Conservation (phyloP, 1,284 basidiomycete species). For the Gomphus bonarii region DNA sequence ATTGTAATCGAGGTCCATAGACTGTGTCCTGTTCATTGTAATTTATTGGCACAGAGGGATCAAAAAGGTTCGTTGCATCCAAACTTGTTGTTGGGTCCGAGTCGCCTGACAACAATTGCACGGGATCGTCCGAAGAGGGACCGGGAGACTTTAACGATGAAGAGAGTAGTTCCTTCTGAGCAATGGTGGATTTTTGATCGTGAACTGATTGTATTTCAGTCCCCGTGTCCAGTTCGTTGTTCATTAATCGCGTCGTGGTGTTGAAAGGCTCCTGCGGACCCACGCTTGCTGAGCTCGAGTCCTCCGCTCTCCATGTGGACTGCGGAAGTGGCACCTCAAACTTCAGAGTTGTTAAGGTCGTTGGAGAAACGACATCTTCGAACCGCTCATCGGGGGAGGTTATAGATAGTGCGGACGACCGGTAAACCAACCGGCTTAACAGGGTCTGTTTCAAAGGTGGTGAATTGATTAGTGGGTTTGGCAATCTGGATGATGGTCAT, state of each 20-base stretch:
- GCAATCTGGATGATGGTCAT: slow-evolving; percentile 29
- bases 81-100: slow-evolving; percentile 7
- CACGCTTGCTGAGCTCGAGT: slow-evolving; percentile 4
- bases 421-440: slow-evolving; percentile 50
- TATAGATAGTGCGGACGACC: slow-evolving; percentile 16
- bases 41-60: background rate
- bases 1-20: background rate
- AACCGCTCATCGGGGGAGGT: background rate
- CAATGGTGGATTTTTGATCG: no score
- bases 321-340: slow-evolving; percentile 18
- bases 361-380: background rate
- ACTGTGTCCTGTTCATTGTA: background rate
- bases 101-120: no score
- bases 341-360: slow-evolving; percentile 14
- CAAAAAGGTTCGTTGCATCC: background rate
- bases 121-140: no score
- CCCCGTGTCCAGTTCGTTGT: no score
- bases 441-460: slow-evolving; percentile 28
- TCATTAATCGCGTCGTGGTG: no score
- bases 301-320: background rate
- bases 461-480: slow-evolving; percentile 28
- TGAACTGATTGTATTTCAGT: no score
- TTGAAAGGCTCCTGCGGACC: no score
- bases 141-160: no score
- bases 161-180: no score